phyloP scores from a whole-genome alignment of 1,284 basidiomycete species.

The Puccinia novopanici region DNA sequence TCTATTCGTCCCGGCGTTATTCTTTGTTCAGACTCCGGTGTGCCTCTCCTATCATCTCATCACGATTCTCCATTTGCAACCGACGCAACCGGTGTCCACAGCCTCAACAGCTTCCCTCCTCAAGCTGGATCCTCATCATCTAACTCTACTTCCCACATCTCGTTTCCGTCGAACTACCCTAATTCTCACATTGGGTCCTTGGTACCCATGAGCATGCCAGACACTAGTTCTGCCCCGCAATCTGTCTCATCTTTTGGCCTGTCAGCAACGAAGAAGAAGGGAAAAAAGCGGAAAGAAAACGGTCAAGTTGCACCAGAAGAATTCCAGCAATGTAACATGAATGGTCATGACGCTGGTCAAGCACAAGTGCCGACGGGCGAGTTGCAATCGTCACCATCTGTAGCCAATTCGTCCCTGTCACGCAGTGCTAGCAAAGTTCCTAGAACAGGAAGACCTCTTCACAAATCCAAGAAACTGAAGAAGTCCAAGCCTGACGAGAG shows the following conservation, averaged over 20 bases:
- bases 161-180: not conserved
- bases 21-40: constrained; percentile 1
- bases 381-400: not conserved
- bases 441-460: not conserved
- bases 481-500: constrained; percentile 33
- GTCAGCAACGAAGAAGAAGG: constrained; percentile 25
- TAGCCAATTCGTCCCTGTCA: not conserved
- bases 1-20: constrained; percentile 54
- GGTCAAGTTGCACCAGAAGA: not conserved
- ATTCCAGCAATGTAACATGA: not conserved
- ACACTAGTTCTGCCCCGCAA: not conserved
- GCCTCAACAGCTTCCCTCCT: constrained; percentile 3
- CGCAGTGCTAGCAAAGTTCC: constrained; percentile 17
- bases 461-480: constrained; percentile 33
- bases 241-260: not conserved
- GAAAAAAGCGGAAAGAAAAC: constrained; percentile 42
- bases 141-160: not conserved
- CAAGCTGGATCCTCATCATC: constrained; percentile 13
- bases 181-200: not conserved
- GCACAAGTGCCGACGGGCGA: not conserved
- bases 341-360: not conserved
- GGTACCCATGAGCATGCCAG: constrained; percentile 3
- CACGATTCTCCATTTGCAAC: not conserved
- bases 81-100: not conserved
- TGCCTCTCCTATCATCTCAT: constrained; percentile 11